Evolutionary conservation across 2,329 filamentous ascomycete species (phyloP), one percentile per base, ranked within the genome.

Genomic region (Fusarium brevicatenulatum): DNA sequence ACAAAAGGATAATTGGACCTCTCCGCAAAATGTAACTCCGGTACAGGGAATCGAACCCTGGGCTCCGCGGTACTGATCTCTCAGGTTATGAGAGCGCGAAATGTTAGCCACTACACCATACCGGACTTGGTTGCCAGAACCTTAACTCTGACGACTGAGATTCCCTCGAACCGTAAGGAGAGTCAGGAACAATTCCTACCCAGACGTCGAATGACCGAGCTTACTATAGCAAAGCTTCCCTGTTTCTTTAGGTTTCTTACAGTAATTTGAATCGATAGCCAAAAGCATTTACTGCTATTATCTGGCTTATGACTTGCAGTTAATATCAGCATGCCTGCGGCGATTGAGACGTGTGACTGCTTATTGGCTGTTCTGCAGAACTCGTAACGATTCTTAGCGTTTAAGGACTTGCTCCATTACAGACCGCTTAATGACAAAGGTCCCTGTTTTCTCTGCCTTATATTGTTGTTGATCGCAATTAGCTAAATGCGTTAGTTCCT

Each of bases 31-130:
- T 10, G 4, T 11, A 30, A 46, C 74, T 76, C 74, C 74, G 72
- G 74, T 76, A 76, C 74, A 76, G 74, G 74, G 74, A 76, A 76
- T 76, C 74, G 74, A 76, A 76, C 74, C 74, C 74, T 76, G 70
- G 71, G 74, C 75, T 76, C 75, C 73, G 73, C 71, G 75, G 73
- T 65, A 50, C 58, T 52, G 13, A 63, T 76, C 75, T 52, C 77
- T 76, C 74, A 78, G 21, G 58, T 76, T 66, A 65, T 79, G 77
- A 79, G 67, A 79, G 77, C 77, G 77, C 74, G 76, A 78, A 78
- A 79, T 79, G 77, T 79, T 79, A 77, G 77, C 77, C 77, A 79
- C 76, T 79, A 79, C 77, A 79, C 77, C 78, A 79, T 79, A 78
- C 77, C 77, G 77, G 77, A 78, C 25, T 30, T 16, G 28, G 25